A percentile compares a stretch with the other conserved stretches of the same genome.
Evolutionary conservation across 169 alveolate genomes (phyloP).

Genomic region (Cystoisospora suis): DNA sequence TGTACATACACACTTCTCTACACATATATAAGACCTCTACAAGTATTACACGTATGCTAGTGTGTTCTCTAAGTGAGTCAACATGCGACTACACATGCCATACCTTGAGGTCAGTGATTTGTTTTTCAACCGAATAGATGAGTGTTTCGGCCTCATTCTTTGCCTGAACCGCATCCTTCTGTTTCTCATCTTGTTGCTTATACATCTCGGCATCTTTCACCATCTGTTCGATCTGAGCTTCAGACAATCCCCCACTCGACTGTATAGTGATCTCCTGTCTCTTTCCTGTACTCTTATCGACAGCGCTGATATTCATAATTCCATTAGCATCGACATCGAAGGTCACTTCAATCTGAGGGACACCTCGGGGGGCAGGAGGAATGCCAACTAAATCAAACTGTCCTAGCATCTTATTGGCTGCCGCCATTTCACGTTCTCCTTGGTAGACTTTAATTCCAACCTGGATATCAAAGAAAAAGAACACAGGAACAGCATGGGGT

Average conservation of each 20-base stretch:
- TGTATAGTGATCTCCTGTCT: conserved; percentile 95
- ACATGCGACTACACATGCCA: too few species aligned
- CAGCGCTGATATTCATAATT: conserved; percentile 96
- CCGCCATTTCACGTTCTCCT: conserved; percentile 99
- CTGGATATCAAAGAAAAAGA: conserved; percentile 26
- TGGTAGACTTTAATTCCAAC: conserved; percentile 98
- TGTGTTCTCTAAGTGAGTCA: conserved; percentile 58
- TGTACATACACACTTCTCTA: not conserved
- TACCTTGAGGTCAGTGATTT: conserved; percentile 83
- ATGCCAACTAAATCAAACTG: conserved; percentile 96
- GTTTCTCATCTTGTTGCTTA: conserved; percentile 91
- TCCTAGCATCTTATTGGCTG: conserved; percentile 97
- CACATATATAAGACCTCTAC: not conserved
- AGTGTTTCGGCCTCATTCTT: conserved; percentile 94
- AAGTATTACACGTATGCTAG: not conserved
- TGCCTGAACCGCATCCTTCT: conserved; percentile 91
- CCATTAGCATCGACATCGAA: conserved; percentile 99
- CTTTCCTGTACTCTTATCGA: conserved; percentile 97
- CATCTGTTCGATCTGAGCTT: conserved; percentile 93
- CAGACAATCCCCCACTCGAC: conserved; percentile 95
- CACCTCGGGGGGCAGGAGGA: conserved; percentile 99
- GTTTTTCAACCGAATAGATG: conserved; percentile 89
- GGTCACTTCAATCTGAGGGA: conserved; percentile 83
- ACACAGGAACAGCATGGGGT: not conserved
- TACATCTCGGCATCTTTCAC: conserved; percentile 95